Evolutionary conservation across 495 filamentous ascomycete species (phyloP), one percentile per base, ranked within the genome.

Genomic region (Penicillium macrosclerotiorum): DNA sequence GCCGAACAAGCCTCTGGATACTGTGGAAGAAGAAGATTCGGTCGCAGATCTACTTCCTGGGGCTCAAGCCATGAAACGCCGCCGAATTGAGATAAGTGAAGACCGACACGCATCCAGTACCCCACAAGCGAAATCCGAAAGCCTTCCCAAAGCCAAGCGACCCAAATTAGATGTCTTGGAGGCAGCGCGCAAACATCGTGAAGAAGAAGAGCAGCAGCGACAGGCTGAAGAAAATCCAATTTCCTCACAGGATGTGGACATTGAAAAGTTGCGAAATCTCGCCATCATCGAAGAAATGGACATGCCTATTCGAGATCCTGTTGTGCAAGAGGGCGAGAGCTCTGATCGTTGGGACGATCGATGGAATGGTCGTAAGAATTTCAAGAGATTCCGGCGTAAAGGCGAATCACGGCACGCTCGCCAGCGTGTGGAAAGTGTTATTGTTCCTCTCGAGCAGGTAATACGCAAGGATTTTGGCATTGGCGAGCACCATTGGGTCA

Each of bases 311-410:
- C 59, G 64, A 5, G 35, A 50, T 16, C 38, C 37, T 13, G 43
- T 44, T 39, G 13, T 22, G 1, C 34, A 50, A 20, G 41, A 70
- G 73, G 32, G 75, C 71, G 41, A 64, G 23, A 72, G 72, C 17
- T 74, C 76, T 41, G 77, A 79, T 8, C 78, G 90, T 17, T 96
- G 94, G 93, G 82, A 96, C 55, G 84, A 89, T 2, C 73, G 75
- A 26, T 98, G 94, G 94, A 95, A 96, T 59, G 93, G 94, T 0
- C 80, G 92, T 5, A 94, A 90, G 68, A 97, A 98, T 54, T 98
- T 96, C 73, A 98, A 98, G 65, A 84, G 80, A 52, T 98, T 98
- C 52, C 78, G 81, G 3, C 79, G 81, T 44, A 78, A 80, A 35
- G 81, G 76, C 3, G 74, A 73, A 1, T 67, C 74, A 5, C 53